Evolutionary conservation across 2,329 filamentous ascomycete species (phyloP), one percentile per base, ranked within the genome.

Genomic region (Neofusicoccum cordaticola): DNA sequence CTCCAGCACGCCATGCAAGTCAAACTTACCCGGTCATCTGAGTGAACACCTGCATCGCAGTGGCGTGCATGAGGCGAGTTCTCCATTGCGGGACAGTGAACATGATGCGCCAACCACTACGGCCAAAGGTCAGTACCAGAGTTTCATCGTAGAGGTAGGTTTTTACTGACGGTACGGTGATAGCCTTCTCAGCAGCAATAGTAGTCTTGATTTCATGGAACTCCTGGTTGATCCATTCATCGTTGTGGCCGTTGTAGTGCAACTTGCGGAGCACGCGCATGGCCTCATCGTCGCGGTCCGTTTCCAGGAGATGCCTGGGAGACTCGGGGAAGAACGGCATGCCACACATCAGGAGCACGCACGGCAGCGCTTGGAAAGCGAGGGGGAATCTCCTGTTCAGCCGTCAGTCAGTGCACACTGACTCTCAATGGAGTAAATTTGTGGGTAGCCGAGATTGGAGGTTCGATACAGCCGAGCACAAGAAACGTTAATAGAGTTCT

Each of bases 41-140:
- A 53, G 87, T 86, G 69, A 90, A 88, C 66, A 87, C 82, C 72
- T 91, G 87, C 44, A 88, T 83, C 37, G 85, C 75, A 47, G 84
- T 84, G 22, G 85, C 88, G 66, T 88, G 84, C 67, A 88, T 74
- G 58, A 90, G 82, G 15, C 88, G 81, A 53, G 82, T 88, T 70
- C 88, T 83, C 81, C 86, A 88, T 63, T 83, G 74, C 31, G 83
- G 82, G 7, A 85, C 80, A 12, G 78, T 82, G 70, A 89, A 88
- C 75, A 89, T 82, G 62, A 87, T 80, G 1, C 71, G 72, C 80
- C 84, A 89, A 2, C 81, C 83, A 44, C 62, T 64, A n/a, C 8
- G 22, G 17, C 9, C 37, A 2, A 19, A 35, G 15, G 62, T 64
- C 44, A 64, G 62, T 58, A 34, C 17, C n/a, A 45, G 13, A 44